A percentile compares a stretch with the other conserved stretches of the same genome.
Evolutionary conservation across 106 monocot species (phyloP).

Genomic region (Xerophyta viscosa): DNA sequence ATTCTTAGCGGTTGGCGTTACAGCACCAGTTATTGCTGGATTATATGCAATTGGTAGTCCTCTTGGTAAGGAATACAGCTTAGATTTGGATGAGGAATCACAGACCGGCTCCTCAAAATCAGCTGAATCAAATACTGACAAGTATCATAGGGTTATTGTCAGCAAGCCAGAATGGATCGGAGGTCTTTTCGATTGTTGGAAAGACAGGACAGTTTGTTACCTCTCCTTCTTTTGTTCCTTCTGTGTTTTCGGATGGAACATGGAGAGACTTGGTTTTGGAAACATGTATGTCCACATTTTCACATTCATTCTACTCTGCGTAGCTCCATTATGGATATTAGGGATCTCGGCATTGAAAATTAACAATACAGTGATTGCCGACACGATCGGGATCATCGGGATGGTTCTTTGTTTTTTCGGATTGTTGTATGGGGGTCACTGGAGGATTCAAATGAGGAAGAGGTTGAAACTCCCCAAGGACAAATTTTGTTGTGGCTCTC

Average conservation of each 20-base stretch:
- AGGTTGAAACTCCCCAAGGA: conserved; percentile 32
- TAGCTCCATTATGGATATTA: conserved; percentile 45
- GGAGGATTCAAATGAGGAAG: conserved; percentile 58
- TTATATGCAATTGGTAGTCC: conserved; percentile 41
- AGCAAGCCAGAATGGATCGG: conserved; percentile 43
- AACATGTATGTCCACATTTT: conserved; percentile 72
- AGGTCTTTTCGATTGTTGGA: conserved; percentile 36
- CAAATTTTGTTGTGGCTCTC: conserved; percentile 18
- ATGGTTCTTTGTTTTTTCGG: conserved; percentile 31
- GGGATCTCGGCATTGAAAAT: conserved; percentile 36
- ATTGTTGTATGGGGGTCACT: conserved; percentile 52
- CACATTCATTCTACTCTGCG: conserved; percentile 44
- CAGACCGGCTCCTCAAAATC: not conserved
- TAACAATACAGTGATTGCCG: conserved; percentile 8
- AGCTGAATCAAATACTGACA: not conserved
- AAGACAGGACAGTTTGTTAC: conserved; percentile 28
- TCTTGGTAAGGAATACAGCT: conserved; percentile 38
- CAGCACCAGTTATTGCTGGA: conserved; percentile 17
- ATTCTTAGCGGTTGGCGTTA: conserved; percentile 20
- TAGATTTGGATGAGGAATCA: conserved; percentile 11
- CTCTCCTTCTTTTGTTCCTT: conserved; percentile 54
- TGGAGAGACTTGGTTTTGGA: conserved; percentile 67
- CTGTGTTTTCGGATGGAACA: conserved; percentile 72
- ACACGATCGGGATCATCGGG: conserved; percentile 18
- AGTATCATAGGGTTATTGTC: conserved; percentile 3